Conservation (phyloP, 1,139 yeast genomes). For the Taphrina communis region DNA sequence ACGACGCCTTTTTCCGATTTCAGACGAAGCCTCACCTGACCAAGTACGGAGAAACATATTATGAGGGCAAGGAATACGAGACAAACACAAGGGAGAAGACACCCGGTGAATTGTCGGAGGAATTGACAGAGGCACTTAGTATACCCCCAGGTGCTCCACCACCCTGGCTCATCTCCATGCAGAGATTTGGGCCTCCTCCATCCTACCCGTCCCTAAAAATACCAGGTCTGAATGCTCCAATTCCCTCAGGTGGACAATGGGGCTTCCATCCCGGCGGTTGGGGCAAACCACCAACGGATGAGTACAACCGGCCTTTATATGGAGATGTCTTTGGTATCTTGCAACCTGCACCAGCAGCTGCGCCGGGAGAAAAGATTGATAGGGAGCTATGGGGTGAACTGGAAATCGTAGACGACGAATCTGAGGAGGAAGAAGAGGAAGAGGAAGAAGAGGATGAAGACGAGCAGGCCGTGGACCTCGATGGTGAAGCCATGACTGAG, state of each 20-base stretch:
- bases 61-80: conserved; percentile 74
- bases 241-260: conserved; percentile 54
- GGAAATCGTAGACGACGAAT: conserved; percentile 51
- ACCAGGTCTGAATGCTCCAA: conserved; percentile 59
- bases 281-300: conserved; percentile 54
- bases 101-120: conserved; percentile 72
- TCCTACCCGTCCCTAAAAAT: conserved; percentile 71
- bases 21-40: conserved; percentile 75
- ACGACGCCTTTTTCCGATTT: conserved; percentile 83
- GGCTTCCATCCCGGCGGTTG: conserved; percentile 56
- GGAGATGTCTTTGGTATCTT: conserved; percentile 53
- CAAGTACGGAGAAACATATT: conserved; percentile 76
- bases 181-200: conserved; percentile 81
- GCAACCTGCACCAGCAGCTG: conserved; percentile 56
- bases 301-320: conserved; percentile 51
- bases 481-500: conserved; percentile 32
- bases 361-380: conserved; percentile 51
- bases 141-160: conserved; percentile 68
- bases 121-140: conserved; percentile 71
- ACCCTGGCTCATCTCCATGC: conserved; percentile 83
- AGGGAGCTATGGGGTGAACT: conserved; percentile 52
- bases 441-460: conserved; percentile 48
- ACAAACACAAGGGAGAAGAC: conserved; percentile 56
- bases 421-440: conserved; percentile 50
- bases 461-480: conserved; percentile 32